Conservation (phyloP, 768 basidiomycete genomes). For the Naganishia kalamii region DNA sequence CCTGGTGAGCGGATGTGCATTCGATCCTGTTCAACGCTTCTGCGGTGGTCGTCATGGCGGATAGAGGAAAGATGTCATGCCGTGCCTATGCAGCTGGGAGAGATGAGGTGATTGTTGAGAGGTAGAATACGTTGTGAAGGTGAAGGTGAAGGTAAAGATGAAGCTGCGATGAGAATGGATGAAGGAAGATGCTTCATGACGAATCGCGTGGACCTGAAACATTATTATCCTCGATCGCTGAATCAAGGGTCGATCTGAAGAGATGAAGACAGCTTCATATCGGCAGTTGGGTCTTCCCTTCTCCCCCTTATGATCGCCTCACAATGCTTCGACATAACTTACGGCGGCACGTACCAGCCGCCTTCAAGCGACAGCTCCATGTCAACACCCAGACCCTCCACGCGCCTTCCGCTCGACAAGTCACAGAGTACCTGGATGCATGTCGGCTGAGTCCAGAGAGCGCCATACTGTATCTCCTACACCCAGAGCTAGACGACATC, state of each 20-base stretch:
- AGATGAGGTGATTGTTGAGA: not conserved
- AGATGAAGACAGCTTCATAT: no score
- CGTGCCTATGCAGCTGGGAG: not conserved
- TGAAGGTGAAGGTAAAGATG: no score
- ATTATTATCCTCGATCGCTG: no score
- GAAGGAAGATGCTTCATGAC: no score
- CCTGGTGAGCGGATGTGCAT: slow-evolving; percentile 12
- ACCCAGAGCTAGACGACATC: slow-evolving; percentile 18
- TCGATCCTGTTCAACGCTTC: slow-evolving; percentile 9
- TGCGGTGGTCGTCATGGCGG: slow-evolving; percentile 1
- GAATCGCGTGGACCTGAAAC: no score
- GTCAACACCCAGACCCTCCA: slow-evolving; percentile 1
- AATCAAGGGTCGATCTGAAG: no score
- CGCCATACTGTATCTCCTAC: slow-evolving; percentile 13
- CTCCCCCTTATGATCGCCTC: not conserved
- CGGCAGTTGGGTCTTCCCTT: no score
- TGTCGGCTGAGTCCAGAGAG: not conserved
- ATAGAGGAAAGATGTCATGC: not conserved
- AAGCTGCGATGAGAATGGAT: no score
- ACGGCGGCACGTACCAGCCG: not conserved
- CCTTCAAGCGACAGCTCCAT: not conserved
- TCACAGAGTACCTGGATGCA: not conserved
- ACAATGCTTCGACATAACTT: not conserved
- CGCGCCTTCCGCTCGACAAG: not conserved
- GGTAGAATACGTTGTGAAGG: no score